These are phyloP conservation scores for Cladophialophora immunda DNA, from an alignment of 2,329 filamentous ascomycete genomes.

Conservation along the genomic window DNA sequence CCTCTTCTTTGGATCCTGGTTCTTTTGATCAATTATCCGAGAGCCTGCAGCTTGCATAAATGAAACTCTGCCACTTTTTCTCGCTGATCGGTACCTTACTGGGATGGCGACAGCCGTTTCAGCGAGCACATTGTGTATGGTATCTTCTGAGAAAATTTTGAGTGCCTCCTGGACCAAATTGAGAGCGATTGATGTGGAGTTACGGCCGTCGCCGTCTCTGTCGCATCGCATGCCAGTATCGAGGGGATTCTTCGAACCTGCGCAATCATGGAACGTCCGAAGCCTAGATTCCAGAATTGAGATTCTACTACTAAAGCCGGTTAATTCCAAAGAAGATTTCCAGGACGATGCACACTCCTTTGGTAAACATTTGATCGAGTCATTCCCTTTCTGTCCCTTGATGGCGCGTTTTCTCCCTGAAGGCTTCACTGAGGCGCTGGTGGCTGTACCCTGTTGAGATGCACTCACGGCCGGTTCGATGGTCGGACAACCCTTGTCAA, in stretches of 20 bases:
- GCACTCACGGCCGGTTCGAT: not conserved
- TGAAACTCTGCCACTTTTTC: constrained; percentile 53
- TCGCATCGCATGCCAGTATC: constrained; percentile 70
- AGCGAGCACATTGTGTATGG: constrained; percentile 86
- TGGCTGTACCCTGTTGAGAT: not conserved
- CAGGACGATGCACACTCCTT: not conserved
- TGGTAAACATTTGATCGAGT: not conserved
- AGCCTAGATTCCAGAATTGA: constrained; percentile 13
- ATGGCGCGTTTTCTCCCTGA: constrained; percentile 17
- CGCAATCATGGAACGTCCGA: constrained; percentile 54
- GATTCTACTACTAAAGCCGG: constrained; percentile 4
- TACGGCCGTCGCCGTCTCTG: constrained; percentile 68
- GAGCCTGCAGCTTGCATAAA: constrained; percentile 30
- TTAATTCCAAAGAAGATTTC: constrained; percentile 2
- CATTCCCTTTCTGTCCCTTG: constrained; percentile 16
- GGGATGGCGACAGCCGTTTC: constrained; percentile 92
- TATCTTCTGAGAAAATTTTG: constrained; percentile 54
- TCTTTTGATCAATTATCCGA: not conserved
- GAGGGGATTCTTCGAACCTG: not conserved
- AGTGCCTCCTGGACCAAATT: constrained; percentile 67
- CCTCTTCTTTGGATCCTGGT: not conserved
- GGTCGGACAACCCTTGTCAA: not conserved
- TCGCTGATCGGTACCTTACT: constrained; percentile 61
- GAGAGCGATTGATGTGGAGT: constrained; percentile 54
- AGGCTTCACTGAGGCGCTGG: not conserved